Base-by-base conservation (phyloP, 2,329 filamentous ascomycete species). In the Polychaeton citri region DNA sequence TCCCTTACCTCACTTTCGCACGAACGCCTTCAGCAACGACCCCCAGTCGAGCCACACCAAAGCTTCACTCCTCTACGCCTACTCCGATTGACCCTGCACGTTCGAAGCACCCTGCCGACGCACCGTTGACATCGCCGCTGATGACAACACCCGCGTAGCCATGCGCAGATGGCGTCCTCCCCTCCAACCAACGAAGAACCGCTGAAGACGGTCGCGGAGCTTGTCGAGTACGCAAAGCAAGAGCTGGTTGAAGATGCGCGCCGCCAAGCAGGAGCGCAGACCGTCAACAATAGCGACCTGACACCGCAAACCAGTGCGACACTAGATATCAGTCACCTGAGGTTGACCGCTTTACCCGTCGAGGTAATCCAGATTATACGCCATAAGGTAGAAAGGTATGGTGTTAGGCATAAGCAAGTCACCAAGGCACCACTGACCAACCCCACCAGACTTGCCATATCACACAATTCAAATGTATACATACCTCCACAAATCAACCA, bases 291-390 rank as follows among this genome's bases (percentile, higher is more conserved):
- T 7, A 49, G 39, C 24, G 48, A 47, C 24, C 37, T 54, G 38
- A 43, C 45, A 31, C 42, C 46, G 18, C 52, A 53, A 42, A 74
- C 77, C 1, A 81, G 82, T 40, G 73, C 85, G 39, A 87, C 82
- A 20, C 79, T 88, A 48, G 80, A 87, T 57, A 60, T 87, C 43
- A 83, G 81, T 57, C 76, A 81, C 49, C 80, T 79, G 59, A 76
- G 75, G 51, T 85, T 87, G 31, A 71, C 75, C 47, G 72, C 69
- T 43, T 60, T 85, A 38, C 80, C 80, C 0, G 77, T 81, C 39
- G 80, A 84, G 56, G 75, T 83, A 30, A 75, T 85, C 28, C 75
- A 81, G 49, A 72, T 84, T 42, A 80, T 85, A 49, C 81, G 80
- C 57, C 68, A 79, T 47, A 76, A 81, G 53, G 65, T 84, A 43